These are phyloP conservation scores for Aspergillus phoenicis DNA, from an alignment of 2,329 filamentous ascomycete species.

Conservation along the genomic window DNA sequence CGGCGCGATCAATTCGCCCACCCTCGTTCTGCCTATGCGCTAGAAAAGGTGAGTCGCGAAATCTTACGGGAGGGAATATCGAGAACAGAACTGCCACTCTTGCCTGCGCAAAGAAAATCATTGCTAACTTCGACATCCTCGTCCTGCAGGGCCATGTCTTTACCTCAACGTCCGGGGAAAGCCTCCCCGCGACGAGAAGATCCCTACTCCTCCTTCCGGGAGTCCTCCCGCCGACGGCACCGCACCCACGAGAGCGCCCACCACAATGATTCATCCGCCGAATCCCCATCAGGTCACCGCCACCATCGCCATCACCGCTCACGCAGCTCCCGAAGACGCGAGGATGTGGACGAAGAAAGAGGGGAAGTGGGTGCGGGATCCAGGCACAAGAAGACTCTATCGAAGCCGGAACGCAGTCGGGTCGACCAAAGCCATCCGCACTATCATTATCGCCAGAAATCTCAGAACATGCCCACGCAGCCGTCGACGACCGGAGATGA, in stretches of 20 bases:
- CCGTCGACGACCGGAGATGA: slow-evolving; percentile 94
- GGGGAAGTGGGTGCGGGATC: slow-evolving; percentile 56
- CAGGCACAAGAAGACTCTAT: slow-evolving; percentile 79
- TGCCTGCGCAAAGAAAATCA: background rate
- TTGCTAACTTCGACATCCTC: background rate
- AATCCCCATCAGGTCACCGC: slow-evolving; percentile 37
- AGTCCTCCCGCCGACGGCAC: slow-evolving; percentile 68
- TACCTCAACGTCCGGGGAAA: slow-evolving; percentile 65
- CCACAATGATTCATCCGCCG: slow-evolving; percentile 40
- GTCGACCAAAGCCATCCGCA: slow-evolving; percentile 88
- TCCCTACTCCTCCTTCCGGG: slow-evolving; percentile 63
- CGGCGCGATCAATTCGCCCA: background rate
- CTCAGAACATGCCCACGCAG: slow-evolving; percentile 84
- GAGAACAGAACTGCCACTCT: background rate
- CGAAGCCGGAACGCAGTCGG: slow-evolving; percentile 83
- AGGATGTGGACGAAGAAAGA: slow-evolving; percentile 54
- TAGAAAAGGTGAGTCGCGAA: background rate
- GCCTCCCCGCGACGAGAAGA: slow-evolving; percentile 63
- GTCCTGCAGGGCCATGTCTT: slow-evolving; percentile 44
- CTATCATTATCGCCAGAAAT: slow-evolving; percentile 94
- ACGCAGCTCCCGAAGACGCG: slow-evolving; percentile 50
- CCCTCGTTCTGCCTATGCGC: background rate
- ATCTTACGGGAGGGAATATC: background rate
- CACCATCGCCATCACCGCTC: slow-evolving; percentile 45
- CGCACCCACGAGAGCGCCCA: slow-evolving; percentile 70